Percentiles rank a stretch among this genome's conserved stretches.
Evolutionary conservation across 139 green algal species (phyloP).

Genomic region (Chlorella vulgaris): DNA sequence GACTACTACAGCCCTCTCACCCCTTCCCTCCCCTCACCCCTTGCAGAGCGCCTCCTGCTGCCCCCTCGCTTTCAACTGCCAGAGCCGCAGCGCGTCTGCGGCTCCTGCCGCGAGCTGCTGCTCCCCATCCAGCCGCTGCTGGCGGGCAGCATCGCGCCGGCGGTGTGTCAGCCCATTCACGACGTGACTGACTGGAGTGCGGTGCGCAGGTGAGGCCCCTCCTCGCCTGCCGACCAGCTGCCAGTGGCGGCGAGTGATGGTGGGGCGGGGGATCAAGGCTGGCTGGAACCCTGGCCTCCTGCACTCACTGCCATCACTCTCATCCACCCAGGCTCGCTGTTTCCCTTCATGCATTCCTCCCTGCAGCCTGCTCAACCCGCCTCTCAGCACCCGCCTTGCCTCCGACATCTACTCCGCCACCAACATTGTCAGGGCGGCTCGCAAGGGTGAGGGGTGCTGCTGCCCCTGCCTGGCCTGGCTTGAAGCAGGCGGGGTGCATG

Average conservation of each 20-base stretch:
- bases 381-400: slow-evolving; percentile 57
- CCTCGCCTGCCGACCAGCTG: too few relatives aligned
- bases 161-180: slow-evolving; percentile 68
- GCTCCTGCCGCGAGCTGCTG: slow-evolving; percentile 66
- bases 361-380: slow-evolving; percentile 77
- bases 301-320: too few relatives aligned
- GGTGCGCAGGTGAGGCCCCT: neutral
- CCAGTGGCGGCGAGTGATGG: too few relatives aligned
- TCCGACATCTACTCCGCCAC: slow-evolving; percentile 66
- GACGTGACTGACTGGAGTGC: slow-evolving; percentile 71
- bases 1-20: too few relatives aligned
- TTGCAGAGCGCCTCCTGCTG: slow-evolving; percentile 64
- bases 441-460: neutral
- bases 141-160: slow-evolving; percentile 46
- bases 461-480: neutral
- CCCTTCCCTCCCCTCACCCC: neutral
- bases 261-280: too few relatives aligned
- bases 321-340: too few relatives aligned
- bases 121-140: slow-evolving; percentile 74
- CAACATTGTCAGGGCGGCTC: neutral
- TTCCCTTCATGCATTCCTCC: too few relatives aligned
- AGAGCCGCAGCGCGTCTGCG: slow-evolving; percentile 73
- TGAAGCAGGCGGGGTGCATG: neutral
- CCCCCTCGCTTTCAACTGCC: slow-evolving; percentile 73
- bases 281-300: too few relatives aligned